These are phyloP conservation scores for Phytopythium mirpurense DNA, from an alignment of 352 stramenopile genomes.

Conservation along the genomic window DNA sequence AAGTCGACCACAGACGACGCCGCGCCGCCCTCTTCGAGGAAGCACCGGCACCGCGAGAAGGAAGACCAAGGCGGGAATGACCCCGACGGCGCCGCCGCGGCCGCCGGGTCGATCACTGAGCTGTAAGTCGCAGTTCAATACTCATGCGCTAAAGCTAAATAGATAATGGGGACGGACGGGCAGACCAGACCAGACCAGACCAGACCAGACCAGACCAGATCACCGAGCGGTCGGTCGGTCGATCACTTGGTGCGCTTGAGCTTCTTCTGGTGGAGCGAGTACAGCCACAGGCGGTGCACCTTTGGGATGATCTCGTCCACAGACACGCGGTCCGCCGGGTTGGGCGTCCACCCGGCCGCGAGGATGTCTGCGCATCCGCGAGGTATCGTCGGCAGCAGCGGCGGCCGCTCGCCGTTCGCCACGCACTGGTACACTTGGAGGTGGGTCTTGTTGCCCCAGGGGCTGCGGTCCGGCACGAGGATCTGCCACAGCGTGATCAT, in stretches of 20 bases:
- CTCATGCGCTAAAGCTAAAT: too few species aligned
- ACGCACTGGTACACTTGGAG: constrained; percentile 79
- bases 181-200: too few species aligned
- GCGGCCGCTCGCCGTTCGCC: constrained; percentile 63
- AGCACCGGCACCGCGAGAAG: constrained; percentile 24
- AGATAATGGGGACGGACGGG: too few species aligned
- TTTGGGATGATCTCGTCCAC: constrained; percentile 73
- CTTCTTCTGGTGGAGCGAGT: constrained; percentile 69
- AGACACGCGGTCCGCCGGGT: constrained; percentile 64
- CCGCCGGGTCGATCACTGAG: constrained; percentile 29
- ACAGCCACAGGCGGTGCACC: constrained; percentile 72
- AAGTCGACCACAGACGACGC: constrained; percentile 27
- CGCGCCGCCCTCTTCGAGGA: constrained; percentile 16
- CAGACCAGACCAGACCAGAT: too few species aligned
- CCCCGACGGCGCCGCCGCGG: not conserved
- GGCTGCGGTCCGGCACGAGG: constrained; percentile 68
- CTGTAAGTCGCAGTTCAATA: constrained; percentile 15
- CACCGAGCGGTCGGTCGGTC: too few species aligned
- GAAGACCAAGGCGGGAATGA: constrained; percentile 1
- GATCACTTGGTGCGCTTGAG: constrained; percentile 57
- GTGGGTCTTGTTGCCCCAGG: constrained; percentile 70
- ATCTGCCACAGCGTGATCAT: constrained; percentile 89
- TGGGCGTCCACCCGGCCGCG: constrained; percentile 61
- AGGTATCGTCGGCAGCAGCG: constrained; percentile 62
- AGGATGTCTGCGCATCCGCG: constrained; percentile 70